phyloP scores from a whole-genome alignment of 225 moss, liverwort and hornwort genomes.

The Bryoerythrophyllum caledonicum region DNA sequence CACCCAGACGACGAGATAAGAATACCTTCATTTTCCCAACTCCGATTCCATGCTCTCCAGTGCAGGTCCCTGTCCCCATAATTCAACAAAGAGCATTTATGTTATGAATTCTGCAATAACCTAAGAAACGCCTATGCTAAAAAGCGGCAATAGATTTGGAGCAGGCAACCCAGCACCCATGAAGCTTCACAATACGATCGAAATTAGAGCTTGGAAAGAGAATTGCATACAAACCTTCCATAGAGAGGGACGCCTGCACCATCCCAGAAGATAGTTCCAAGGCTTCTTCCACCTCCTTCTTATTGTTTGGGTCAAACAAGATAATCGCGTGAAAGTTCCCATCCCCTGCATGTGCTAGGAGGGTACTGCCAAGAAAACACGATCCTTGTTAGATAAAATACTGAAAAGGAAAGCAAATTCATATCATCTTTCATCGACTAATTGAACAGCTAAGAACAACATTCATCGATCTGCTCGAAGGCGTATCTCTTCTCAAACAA shows the following conservation, averaged over 20 bases:
- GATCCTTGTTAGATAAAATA: constrained; percentile 9
- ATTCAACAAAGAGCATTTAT: constrained; percentile 5
- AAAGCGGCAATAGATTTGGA: neutral
- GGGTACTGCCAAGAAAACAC: constrained; percentile 49
- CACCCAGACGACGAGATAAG: constrained; percentile 4
- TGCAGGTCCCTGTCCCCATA: constrained; percentile 78
- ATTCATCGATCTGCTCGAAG: constrained; percentile 4
- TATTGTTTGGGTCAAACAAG: constrained; percentile 67
- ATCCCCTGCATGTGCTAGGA: constrained; percentile 94
- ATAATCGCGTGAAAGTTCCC: constrained; percentile 88
- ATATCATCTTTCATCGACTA: neutral
- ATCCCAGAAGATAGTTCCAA: constrained; percentile 58
- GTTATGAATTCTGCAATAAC: too few relatives aligned
- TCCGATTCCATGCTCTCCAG: constrained; percentile 96
- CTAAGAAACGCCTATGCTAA: neutral
- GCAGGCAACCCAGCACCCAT: neutral
- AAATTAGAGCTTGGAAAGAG: constrained; percentile 2
- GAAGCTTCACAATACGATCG: constrained; percentile 11
- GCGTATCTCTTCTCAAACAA: neutral
- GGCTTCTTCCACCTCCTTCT: constrained; percentile 74
- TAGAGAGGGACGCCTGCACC: constrained; percentile 82
- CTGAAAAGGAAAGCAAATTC: neutral
- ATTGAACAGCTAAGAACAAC: constrained; percentile 6
- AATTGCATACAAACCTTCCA: constrained; percentile 61
- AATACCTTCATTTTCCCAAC: constrained; percentile 89